These are phyloP conservation scores for Diaporthe humulicola DNA, from an alignment of 2,329 filamentous ascomycete genomes.

Conservation along the genomic window DNA sequence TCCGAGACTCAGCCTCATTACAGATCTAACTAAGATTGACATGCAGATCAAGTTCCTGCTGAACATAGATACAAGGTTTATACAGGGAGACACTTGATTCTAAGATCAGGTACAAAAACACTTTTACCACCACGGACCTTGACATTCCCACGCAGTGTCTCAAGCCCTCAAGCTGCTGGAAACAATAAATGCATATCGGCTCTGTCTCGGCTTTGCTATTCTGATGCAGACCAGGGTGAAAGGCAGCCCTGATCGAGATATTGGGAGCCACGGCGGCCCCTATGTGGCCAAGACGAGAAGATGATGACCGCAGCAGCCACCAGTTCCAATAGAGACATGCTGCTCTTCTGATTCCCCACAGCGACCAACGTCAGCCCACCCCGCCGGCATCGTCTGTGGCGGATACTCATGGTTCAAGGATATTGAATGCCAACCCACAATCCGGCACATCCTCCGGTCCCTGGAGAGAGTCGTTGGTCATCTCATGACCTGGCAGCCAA, in stretches of 20 bases:
- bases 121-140: not conserved
- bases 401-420: slow-evolving; percentile 25
- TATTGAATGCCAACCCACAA: not conserved
- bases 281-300: not conserved
- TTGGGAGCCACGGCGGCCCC: not conserved
- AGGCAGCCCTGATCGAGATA: not conserved
- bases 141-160: not conserved
- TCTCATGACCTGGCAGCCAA: slow-evolving; percentile 18
- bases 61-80: not conserved
- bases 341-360: not conserved
- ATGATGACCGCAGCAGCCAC: slow-evolving; percentile 16
- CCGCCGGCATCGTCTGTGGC: not conserved
- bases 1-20: not conserved
- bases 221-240: not conserved
- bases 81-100: not conserved
- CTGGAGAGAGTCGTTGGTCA: not conserved
- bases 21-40: not conserved
- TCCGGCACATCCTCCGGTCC: not conserved
- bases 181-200: not conserved
- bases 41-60: not conserved
- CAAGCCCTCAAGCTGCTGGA: not conserved
- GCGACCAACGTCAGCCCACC: not conserved
- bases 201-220: not conserved
- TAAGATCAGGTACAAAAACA: not conserved
- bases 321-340: not conserved